Conservation (phyloP, 768 basidiomycete species). For the Mycena galopus region DNA sequence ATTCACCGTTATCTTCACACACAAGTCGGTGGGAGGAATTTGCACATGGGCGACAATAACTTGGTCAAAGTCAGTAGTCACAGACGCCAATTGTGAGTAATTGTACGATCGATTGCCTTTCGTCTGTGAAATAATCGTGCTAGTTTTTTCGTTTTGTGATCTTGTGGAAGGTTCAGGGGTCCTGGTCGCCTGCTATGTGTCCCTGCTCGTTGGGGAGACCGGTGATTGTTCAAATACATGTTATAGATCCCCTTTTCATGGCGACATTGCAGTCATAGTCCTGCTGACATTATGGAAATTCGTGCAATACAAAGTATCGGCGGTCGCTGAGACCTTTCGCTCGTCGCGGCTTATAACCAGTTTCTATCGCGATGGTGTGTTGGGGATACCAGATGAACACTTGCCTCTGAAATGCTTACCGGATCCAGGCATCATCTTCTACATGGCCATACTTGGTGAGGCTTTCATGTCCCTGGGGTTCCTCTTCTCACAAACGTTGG, state of each 20-base stretch:
- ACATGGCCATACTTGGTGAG: slow-evolving; percentile 24
- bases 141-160: not conserved
- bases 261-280: slow-evolving; percentile 2
- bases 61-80: not conserved
- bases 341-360: not conserved
- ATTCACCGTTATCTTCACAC: too few relatives aligned
- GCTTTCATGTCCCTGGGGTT: not conserved
- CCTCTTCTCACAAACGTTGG: not conserved
- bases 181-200: not conserved
- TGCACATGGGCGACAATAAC: not conserved
- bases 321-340: not conserved
- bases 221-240: not conserved
- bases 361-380: slow-evolving; percentile 26
- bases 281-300: slow-evolving; percentile 21
- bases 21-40: not conserved
- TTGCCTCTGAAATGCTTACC: not conserved
- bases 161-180: not conserved
- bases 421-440: slow-evolving; percentile 16
- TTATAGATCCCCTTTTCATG: not conserved
- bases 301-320: not conserved
- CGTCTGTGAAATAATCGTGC: too few relatives aligned
- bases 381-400: not conserved
- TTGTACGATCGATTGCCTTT: too few relatives aligned
- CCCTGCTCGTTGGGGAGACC: slow-evolving; percentile 15
- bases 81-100: not conserved